A percentile compares a stretch with the other conserved stretches of the same genome.
phyloP scores from a whole-genome alignment of 2,329 filamentous ascomycete genomes.

The Thielaviopsis ethacetica region DNA sequence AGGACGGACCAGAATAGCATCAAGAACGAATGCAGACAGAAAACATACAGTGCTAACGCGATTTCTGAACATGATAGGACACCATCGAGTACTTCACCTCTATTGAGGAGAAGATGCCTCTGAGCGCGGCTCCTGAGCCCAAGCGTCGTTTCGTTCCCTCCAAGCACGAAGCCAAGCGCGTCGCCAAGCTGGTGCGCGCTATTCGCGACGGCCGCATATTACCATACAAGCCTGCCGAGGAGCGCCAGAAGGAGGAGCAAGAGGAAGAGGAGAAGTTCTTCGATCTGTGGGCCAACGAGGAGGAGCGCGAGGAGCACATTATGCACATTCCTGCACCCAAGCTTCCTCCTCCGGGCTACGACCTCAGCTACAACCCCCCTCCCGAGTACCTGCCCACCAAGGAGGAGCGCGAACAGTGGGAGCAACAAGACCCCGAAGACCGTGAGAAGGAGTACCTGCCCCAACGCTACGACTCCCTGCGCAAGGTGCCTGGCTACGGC shows the following conservation, averaged over 20 bases:
- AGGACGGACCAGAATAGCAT: background rate
- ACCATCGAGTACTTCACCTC: conserved; percentile 90
- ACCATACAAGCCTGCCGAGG: conserved; percentile 66
- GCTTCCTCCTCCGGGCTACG: conserved; percentile 79
- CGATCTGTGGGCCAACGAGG: conserved; percentile 91
- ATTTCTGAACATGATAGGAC: conserved; percentile 31
- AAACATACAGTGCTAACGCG: conserved; percentile 11
- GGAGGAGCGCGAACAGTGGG: conserved; percentile 72
- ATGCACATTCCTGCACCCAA: conserved; percentile 97
- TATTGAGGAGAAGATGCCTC: conserved; percentile 79
- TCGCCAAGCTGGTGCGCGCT: conserved; percentile 94
- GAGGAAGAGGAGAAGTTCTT: conserved; percentile 58
- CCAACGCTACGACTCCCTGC: conserved; percentile 63
- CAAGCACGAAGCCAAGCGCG: conserved; percentile 87
- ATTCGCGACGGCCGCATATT: conserved; percentile 89
- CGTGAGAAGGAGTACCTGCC: conserved; percentile 80
- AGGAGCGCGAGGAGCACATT: conserved; percentile 61
- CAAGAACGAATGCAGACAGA: background rate
- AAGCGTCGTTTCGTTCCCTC: conserved; percentile 92
- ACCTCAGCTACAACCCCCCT: conserved; percentile 92
- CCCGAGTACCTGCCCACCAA: conserved; percentile 81
- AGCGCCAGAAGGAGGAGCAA: conserved; percentile 50
- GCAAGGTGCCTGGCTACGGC: conserved; percentile 84
- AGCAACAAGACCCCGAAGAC: conserved; percentile 75
- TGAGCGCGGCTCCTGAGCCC: conserved; percentile 87